Evolutionary conservation across 2,329 filamentous ascomycete genomes (phyloP).

Genomic region (Apiospora rasikravindrae): DNA sequence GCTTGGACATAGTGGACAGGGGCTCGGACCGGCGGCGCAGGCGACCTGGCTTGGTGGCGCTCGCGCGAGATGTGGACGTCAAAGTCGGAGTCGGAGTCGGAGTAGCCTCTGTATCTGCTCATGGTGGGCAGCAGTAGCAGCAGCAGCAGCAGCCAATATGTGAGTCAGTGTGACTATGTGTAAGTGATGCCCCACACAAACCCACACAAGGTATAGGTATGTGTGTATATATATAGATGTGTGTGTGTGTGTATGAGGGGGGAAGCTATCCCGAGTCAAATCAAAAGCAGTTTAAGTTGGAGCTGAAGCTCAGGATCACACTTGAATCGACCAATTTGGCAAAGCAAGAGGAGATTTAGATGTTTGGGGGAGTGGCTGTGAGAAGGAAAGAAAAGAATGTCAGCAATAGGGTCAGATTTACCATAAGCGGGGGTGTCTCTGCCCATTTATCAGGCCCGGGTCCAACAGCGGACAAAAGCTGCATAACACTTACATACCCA

Average conservation of each 20-base stretch:
- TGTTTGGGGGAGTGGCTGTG: not conserved
- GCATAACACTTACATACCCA: slow-evolving; percentile 6
- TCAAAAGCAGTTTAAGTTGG: not conserved
- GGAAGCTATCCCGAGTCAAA: not conserved
- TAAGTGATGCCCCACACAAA: not conserved
- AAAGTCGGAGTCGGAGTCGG: slow-evolving; percentile 60
- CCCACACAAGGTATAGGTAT: not conserved
- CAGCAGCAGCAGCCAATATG: not conserved
- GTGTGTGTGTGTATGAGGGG: not conserved
- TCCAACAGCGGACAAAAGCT: slow-evolving; percentile 2
- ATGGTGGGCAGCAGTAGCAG: slow-evolving; percentile 26
- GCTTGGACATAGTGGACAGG: slow-evolving; percentile 24
- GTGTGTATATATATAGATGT: not conserved
- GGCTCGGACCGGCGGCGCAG: slow-evolving; percentile 23
- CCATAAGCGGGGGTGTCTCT: slow-evolving; percentile 13
- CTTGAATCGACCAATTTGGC: not conserved
- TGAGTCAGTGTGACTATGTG: not conserved
- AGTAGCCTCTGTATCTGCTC: slow-evolving; percentile 39
- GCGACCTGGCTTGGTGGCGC: slow-evolving; percentile 47
- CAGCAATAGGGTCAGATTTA: slow-evolving; percentile 2
- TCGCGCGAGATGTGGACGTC: slow-evolving; percentile 55
- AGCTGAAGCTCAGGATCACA: not conserved
- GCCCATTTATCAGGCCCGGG: slow-evolving; percentile 9
- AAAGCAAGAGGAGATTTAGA: not conserved
- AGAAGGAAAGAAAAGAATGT: slow-evolving; percentile 3